phyloP scores from a whole-genome alignment of 164 flowering plant species.

The Berberis vulgaris region DNA sequence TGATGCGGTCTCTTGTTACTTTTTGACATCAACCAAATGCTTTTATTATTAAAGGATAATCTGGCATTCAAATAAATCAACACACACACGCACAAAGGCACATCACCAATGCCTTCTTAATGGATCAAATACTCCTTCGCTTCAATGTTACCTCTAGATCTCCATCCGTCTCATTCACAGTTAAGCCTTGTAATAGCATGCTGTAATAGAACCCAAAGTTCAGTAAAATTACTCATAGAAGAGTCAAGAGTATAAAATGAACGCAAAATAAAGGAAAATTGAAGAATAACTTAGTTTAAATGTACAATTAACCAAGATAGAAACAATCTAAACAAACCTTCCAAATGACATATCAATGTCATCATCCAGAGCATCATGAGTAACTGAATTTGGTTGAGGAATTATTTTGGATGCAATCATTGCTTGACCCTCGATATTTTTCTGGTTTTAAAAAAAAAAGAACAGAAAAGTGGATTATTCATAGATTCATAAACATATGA shows the following conservation, averaged over 20 bases:
- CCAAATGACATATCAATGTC: slow-evolving; percentile 86
- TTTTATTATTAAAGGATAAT: neutral
- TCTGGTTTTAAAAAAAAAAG: slow-evolving; percentile 33
- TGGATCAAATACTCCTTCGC: neutral
- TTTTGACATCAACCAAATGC: neutral
- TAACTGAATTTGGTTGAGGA: slow-evolving; percentile 49
- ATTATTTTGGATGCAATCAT: slow-evolving; percentile 74
- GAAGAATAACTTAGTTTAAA: neutral
- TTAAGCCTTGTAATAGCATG: slow-evolving; percentile 79
- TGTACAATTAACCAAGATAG: neutral
- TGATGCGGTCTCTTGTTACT: neutral
- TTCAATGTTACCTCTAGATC: slow-evolving; percentile 74
- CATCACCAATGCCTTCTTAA: neutral
- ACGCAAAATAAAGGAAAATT: neutral
- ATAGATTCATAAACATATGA: too few relatives aligned
- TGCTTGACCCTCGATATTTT: slow-evolving; percentile 67
- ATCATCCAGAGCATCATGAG: slow-evolving; percentile 50
- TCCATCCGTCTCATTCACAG: slow-evolving; percentile 56
- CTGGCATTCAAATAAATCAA: neutral
- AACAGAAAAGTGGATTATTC: neutral
- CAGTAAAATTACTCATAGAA: slow-evolving; percentile 3
- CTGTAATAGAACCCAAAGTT: slow-evolving; percentile 34
- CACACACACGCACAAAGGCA: neutral
- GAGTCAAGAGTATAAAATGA: slow-evolving; percentile 2
- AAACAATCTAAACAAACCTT: slow-evolving; percentile 40